Conservation (phyloP, 1,139 yeast genomes). For the Debaryomyces sp. region DNA sequence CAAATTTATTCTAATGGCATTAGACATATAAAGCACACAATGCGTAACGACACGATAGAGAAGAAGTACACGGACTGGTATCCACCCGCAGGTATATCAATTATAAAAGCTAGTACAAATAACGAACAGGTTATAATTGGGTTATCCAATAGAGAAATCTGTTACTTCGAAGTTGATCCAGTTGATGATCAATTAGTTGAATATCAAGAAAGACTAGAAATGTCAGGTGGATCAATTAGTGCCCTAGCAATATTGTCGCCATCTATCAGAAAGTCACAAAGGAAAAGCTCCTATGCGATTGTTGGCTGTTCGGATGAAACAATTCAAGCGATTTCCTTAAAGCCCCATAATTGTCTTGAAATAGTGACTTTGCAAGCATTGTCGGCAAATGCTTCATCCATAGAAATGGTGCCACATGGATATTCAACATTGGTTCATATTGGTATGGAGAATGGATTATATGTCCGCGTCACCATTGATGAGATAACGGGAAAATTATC, state of each 20-base stretch:
- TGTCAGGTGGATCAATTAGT: slow-evolving; percentile 51
- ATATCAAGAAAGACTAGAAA: slow-evolving; percentile 62
- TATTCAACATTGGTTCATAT: slow-evolving; percentile 53
- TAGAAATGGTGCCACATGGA: slow-evolving; percentile 37
- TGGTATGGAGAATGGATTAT: slow-evolving; percentile 83
- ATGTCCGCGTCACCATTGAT: slow-evolving; percentile 65
- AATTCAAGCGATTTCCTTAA: slow-evolving; percentile 68
- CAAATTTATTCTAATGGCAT: slow-evolving; percentile 78
- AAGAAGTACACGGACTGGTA: slow-evolving; percentile 65
- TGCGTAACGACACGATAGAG: slow-evolving; percentile 14
- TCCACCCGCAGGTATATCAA: slow-evolving; percentile 78
- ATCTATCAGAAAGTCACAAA: slow-evolving; percentile 33
- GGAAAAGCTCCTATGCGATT: slow-evolving; percentile 60
- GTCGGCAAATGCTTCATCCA: slow-evolving; percentile 57
- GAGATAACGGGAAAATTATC: slow-evolving; percentile 61
- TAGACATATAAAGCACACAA: slow-evolving; percentile 53
- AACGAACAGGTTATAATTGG: slow-evolving; percentile 70
- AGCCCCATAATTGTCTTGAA: slow-evolving; percentile 64
- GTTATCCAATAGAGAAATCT: slow-evolving; percentile 71
- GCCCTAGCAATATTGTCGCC: slow-evolving; percentile 55
- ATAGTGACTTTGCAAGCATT: slow-evolving; percentile 68
- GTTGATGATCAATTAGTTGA: slow-evolving; percentile 67
- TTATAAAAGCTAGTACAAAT: slow-evolving; percentile 63
- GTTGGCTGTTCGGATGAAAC: slow-evolving; percentile 76
- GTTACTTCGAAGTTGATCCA: slow-evolving; percentile 80